phyloP scores from a whole-genome alignment of 495 filamentous ascomycete genomes.

The Baudoinia panamericana region DNA sequence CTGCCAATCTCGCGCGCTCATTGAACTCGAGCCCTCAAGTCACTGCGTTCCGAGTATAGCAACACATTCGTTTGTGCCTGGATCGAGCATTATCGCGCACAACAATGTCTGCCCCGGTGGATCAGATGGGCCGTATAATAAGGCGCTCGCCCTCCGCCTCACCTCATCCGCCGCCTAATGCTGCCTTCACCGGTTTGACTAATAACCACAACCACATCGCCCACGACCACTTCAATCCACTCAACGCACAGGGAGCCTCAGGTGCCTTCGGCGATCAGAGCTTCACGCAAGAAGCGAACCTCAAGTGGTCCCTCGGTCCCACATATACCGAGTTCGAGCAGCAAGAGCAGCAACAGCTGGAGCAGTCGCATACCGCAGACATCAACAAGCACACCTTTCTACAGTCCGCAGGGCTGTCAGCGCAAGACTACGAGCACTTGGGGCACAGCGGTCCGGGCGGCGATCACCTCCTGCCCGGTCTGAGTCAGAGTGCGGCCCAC shows the following conservation, averaged over 20 bases:
- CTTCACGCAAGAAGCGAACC: slow-evolving; percentile 12
- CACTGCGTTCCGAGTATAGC: too few relatives aligned
- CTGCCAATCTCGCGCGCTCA: too few relatives aligned
- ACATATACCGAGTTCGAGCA: slow-evolving; percentile 1
- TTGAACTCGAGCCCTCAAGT: too few relatives aligned
- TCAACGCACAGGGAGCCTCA: slow-evolving; percentile 8
- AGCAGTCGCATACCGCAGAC: slow-evolving; percentile 17
- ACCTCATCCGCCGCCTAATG: slow-evolving; percentile 22
- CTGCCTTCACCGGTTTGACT: slow-evolving; percentile 11
- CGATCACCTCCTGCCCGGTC: slow-evolving; percentile 23
- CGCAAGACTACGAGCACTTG: slow-evolving; percentile 15
- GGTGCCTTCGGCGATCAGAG: slow-evolving; percentile 10
- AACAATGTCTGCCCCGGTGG: too few relatives aligned
- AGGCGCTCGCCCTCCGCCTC: slow-evolving; percentile 29
- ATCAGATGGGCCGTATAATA: too few relatives aligned
- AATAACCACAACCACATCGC: slow-evolving; percentile 2
- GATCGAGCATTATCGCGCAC: too few relatives aligned
- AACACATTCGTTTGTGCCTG: too few relatives aligned
- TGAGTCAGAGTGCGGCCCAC: slow-evolving; percentile 20
- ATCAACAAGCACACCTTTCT: slow-evolving; percentile 22
- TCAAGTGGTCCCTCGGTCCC: slow-evolving; percentile 9
- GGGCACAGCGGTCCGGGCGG: slow-evolving; percentile 25
- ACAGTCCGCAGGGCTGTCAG: slow-evolving; percentile 6
- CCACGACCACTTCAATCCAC: slow-evolving; percentile 15
- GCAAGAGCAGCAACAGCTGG: slow-evolving; percentile 18